phyloP scores from a whole-genome alignment of 257 asterid genomes.

The Hygrophila difformis region DNA sequence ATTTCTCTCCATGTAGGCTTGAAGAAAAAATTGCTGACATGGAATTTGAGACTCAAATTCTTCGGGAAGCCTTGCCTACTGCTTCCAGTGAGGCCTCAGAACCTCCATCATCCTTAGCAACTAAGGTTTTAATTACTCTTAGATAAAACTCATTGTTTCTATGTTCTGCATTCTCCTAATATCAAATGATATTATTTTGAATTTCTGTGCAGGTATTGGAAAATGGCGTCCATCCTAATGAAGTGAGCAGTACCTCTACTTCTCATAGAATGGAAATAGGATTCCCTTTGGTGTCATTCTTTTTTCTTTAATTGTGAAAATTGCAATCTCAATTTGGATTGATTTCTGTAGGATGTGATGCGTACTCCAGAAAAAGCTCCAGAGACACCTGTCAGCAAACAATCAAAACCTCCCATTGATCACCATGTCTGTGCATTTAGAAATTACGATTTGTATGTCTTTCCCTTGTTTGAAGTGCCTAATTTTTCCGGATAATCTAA shows the following conservation, averaged over 20 bases:
- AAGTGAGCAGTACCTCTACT: constrained; percentile 27
- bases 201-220: constrained; percentile 52
- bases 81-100: constrained; percentile 34
- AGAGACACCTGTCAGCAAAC: constrained; percentile 79
- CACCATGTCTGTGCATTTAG: constrained; percentile 50
- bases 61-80: constrained; percentile 40
- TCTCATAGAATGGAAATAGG: too few species aligned
- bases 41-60: constrained; percentile 86
- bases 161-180: constrained; percentile 11
- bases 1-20: constrained; percentile 33
- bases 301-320: too few species aligned
- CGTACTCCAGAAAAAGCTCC: constrained; percentile 42
- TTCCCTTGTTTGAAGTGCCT: too few species aligned
- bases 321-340: too few species aligned
- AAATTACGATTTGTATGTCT: background rate
- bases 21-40: constrained; percentile 82
- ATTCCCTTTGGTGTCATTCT: too few species aligned
- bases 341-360: constrained; percentile 47
- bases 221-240: constrained; percentile 68
- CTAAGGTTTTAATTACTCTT: background rate
- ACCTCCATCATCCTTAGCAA: background rate
- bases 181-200: constrained; percentile 14
- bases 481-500: too few species aligned
- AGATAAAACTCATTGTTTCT: constrained; percentile 8
- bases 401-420: constrained; percentile 72